Percentiles rank a stretch among this genome's conserved stretches.
These are phyloP conservation scores for Serendipita vermifera DNA, from an alignment of 768 basidiomycete genomes.

Conservation along the genomic window DNA sequence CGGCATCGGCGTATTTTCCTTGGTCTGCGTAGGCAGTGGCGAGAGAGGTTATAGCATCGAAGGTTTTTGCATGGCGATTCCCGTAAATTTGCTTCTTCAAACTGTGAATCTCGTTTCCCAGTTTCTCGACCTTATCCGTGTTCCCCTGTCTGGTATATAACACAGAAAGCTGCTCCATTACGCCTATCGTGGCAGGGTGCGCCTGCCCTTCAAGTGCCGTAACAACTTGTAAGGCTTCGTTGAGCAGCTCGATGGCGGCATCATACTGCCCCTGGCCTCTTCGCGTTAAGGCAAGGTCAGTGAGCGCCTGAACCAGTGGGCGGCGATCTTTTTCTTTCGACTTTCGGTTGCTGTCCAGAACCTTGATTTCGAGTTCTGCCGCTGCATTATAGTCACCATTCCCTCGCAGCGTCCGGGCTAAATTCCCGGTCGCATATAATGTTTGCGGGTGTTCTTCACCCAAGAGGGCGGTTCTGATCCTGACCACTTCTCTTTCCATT, in stretches of 20 bases:
- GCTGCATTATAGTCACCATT: background rate
- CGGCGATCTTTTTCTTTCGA: no score
- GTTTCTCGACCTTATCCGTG: background rate
- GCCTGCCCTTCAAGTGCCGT: no score
- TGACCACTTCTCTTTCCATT: background rate
- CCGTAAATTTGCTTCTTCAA: background rate
- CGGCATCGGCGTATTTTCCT: background rate
- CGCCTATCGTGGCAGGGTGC: background rate
- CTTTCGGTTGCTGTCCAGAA: no score
- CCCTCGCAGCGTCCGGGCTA: background rate
- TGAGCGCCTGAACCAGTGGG: no score
- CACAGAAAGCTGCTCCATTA: background rate
- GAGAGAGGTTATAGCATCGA: background rate
- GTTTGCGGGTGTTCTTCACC: background rate
- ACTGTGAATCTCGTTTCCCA: background rate
- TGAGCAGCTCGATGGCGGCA: background rate
- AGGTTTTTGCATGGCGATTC: background rate
- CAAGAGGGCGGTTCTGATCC: background rate
- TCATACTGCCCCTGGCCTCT: background rate
- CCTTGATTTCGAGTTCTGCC: no score
- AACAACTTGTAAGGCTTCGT: background rate
- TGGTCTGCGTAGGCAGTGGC: background rate
- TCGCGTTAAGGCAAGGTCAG: no score
- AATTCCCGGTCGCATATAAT: background rate
- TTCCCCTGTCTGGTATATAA: background rate